phyloP scores from a whole-genome alignment of 371 early-diverging fungal species.

The Dinochytrium kinnereticum region DNA sequence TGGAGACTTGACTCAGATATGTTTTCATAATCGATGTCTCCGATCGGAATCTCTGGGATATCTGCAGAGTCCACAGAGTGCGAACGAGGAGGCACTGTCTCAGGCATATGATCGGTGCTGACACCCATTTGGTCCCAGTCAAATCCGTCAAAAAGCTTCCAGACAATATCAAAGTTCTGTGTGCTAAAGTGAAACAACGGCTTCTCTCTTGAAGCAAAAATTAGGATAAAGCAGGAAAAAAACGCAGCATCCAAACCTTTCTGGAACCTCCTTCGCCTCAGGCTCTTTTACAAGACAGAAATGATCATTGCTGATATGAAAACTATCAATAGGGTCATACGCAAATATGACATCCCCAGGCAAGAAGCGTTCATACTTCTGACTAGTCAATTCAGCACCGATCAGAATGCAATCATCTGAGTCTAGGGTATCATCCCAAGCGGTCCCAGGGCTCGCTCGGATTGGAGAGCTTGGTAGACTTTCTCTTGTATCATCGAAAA shows the following conservation, averaged over 20 bases:
- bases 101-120: not conserved
- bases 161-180: slow-evolving; percentile 62
- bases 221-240: not conserved
- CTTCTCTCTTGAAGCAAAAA: not conserved
- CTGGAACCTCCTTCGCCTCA: not conserved
- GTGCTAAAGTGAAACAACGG: slow-evolving; percentile 56
- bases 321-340: slow-evolving; percentile 38
- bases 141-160: slow-evolving; percentile 70
- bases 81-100: not conserved
- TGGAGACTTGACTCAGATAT: not conserved
- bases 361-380: not conserved
- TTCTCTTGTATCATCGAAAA: not conserved
- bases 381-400: not conserved
- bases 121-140: slow-evolving; percentile 51
- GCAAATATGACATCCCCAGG: slow-evolving; percentile 20
- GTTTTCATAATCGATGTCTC: not conserved
- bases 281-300: slow-evolving; percentile 61
- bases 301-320: slow-evolving; percentile 68
- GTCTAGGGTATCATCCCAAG: not conserved
- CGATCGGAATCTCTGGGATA: no score
- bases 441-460: not conserved
- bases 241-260: slow-evolving; percentile 11
- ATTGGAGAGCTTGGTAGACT: not conserved
- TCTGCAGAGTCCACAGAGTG: not conserved
- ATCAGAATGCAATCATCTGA: slow-evolving; percentile 15